phyloP scores from a whole-genome alignment of 2,329 filamentous ascomycete species.

The Chaetomium sp. region DNA sequence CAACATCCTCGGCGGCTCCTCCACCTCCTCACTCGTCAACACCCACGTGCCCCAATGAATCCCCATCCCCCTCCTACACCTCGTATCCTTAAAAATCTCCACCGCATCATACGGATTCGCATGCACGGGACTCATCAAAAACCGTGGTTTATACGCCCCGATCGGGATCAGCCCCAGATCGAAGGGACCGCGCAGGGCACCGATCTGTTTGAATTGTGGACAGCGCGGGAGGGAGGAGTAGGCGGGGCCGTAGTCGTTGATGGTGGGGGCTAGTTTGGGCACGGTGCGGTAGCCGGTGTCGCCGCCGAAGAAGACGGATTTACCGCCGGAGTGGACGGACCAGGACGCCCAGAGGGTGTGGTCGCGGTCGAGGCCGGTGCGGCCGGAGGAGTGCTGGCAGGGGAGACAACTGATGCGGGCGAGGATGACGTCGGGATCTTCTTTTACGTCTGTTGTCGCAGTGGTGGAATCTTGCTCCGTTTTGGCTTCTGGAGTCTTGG shows the following conservation, averaged over 20 bases:
- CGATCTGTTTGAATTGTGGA: constrained; percentile 81
- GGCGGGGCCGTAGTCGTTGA: constrained; percentile 65
- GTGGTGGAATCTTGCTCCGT: no score
- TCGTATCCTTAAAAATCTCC: constrained; percentile 81
- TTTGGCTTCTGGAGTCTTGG: no score
- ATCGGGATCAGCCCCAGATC: constrained; percentile 91
- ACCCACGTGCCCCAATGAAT: constrained; percentile 96
- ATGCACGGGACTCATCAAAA: constrained; percentile 73
- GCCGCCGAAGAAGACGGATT: constrained; percentile 80
- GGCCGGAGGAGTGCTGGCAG: constrained; percentile 72
- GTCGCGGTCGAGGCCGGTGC: constrained; percentile 61
- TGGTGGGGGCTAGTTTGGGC: constrained; percentile 50
- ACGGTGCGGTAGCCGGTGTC: constrained; percentile 89
- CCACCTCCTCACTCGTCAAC: constrained; percentile 73
- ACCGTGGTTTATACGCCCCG: constrained; percentile 72
- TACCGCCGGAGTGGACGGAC: constrained; percentile 65
- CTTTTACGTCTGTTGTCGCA: not conserved
- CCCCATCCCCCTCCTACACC: constrained; percentile 68
- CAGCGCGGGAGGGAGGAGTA: constrained; percentile 63
- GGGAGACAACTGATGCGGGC: constrained; percentile 74
- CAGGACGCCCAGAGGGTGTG: constrained; percentile 85
- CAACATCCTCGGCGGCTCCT: constrained; percentile 72
- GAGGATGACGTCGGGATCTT: constrained; percentile 46
- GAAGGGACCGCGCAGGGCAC: constrained; percentile 72
- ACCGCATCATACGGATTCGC: constrained; percentile 81